Conservation (phyloP, 495 filamentous ascomycete genomes). For the Penicillium coprophilum region DNA sequence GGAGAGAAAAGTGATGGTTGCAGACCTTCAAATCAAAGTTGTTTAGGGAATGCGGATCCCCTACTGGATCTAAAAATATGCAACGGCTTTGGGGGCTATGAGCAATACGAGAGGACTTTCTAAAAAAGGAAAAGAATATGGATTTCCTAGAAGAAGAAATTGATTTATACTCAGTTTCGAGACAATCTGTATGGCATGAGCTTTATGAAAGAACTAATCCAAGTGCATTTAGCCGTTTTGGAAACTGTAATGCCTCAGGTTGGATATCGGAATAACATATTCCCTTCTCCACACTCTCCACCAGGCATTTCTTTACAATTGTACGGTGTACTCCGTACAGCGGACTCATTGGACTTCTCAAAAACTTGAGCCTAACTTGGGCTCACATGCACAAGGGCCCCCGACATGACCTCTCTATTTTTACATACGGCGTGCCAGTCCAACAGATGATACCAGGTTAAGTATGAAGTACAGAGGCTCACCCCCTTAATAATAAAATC, state of each 20-base stretch:
- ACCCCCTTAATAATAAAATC: too few relatives aligned
- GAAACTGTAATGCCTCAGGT: constrained; percentile 4
- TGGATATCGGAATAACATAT: not conserved
- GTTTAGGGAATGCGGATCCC: constrained; percentile 31
- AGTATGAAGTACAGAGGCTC: too few relatives aligned
- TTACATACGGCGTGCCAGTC: too few relatives aligned
- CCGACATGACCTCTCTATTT: too few relatives aligned
- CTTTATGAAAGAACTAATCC: not conserved
- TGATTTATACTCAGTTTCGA: not conserved
- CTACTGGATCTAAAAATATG: constrained; percentile 34
- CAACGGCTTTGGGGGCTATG: constrained; percentile 20
- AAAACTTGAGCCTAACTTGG: too few relatives aligned
- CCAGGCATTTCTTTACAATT: too few relatives aligned
- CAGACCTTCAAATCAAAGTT: constrained; percentile 13
- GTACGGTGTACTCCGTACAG: too few relatives aligned
- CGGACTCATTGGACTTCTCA: too few relatives aligned
- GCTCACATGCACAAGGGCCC: too few relatives aligned
- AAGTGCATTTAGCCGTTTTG: not conserved
- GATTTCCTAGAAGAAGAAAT: not conserved
- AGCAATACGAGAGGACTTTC: constrained; percentile 6
- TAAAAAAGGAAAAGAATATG: not conserved
- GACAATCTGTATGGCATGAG: not conserved
- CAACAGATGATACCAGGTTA: too few relatives aligned
- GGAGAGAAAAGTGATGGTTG: constrained; percentile 19
- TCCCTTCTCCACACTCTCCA: constrained; percentile 9